phyloP scores from a whole-genome alignment of 2,329 filamentous ascomycete species.

The Parastagonospora avenae region DNA sequence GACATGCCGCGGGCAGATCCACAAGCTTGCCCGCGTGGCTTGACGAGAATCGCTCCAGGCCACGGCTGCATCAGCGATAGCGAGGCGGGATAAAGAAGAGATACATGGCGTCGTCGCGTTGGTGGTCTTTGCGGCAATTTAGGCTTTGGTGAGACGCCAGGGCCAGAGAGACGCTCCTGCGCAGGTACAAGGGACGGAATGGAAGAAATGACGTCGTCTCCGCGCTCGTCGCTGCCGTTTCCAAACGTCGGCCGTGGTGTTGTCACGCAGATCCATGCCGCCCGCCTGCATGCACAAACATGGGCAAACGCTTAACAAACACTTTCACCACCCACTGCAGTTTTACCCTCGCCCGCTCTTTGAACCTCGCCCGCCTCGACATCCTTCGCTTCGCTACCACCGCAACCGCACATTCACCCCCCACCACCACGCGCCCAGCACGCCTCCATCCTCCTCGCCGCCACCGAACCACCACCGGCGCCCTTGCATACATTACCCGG shows the following conservation, averaged over 20 bases:
- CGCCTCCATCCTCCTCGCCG: neutral
- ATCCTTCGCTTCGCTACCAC: neutral
- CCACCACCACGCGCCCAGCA: neutral
- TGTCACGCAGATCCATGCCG: neutral
- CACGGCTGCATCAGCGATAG: neutral
- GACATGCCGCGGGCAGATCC: slow-evolving; percentile 15
- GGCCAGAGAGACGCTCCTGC: too few relatives aligned
- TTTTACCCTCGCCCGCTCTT: neutral
- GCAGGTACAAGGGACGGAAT: too few relatives aligned
- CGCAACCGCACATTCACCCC: neutral
- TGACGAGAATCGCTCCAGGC: neutral
- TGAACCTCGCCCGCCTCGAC: neutral
- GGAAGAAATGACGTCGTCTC: too few relatives aligned
- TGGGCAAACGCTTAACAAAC: neutral
- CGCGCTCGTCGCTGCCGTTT: too few relatives aligned
- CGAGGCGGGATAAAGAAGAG: neutral
- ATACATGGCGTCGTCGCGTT: too few relatives aligned
- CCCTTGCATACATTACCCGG: slow-evolving; percentile 2
- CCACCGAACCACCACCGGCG: neutral
- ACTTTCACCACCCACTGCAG: neutral
- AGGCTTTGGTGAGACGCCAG: too few relatives aligned
- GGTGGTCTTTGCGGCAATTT: too few relatives aligned
- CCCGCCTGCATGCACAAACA: neutral
- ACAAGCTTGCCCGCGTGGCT: neutral
- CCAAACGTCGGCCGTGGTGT: too few relatives aligned